Evolutionary conservation across 768 basidiomycete genomes (phyloP), one percentile per base, ranked within the genome.

Genomic region (Dacryopinax primogenitus): DNA sequence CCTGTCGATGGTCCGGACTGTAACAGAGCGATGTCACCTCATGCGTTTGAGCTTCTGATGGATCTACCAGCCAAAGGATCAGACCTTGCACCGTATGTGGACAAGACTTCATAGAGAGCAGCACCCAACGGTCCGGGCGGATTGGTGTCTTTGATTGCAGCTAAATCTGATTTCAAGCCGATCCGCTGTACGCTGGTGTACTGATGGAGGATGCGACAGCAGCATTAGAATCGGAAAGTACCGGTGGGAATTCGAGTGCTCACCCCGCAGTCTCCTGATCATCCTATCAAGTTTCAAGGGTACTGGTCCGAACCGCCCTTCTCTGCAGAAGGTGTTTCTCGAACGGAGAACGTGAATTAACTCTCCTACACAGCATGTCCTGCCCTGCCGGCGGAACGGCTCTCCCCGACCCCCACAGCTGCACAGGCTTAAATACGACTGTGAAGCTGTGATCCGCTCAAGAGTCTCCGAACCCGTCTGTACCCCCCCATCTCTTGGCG

Each of bases 201-300:
- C 51, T 7, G 4, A 6, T 18, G 18, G 6, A 4, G 18, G 41
- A 44, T 44, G 41, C 23, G 6, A 23, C 41, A 6, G 23, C 41
- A 44, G 18, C 18, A 4, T 44, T 44, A 4, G 41, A 44, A 44
- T 15, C 18, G 41, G 7, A 23, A 44, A 3, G 18, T 23, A 18
- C 3, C 41, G 41, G 41, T 3, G 18, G 41, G 41, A 44, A 44
- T 6, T 44, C 23, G 18, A 44, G 41, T 18, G 41, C 18, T 44
- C n/a, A 18, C 41, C 41, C 41, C 41, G 41, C 41, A 44, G 41
- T 58, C 26, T 30, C 51, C 51, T 58, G 51, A 58, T 58, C 23
- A 26, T 58, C 41, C 16, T 26, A 58, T 58, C 51, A 32, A 26
- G 51, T 58, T 58, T 58, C 51, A 58, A 26, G 51, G 51, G 51